A percentile compares a stretch with the other conserved stretches of the same genome.
Conservation (phyloP, 441 rosid species). For the Jatropha multifida region DNA sequence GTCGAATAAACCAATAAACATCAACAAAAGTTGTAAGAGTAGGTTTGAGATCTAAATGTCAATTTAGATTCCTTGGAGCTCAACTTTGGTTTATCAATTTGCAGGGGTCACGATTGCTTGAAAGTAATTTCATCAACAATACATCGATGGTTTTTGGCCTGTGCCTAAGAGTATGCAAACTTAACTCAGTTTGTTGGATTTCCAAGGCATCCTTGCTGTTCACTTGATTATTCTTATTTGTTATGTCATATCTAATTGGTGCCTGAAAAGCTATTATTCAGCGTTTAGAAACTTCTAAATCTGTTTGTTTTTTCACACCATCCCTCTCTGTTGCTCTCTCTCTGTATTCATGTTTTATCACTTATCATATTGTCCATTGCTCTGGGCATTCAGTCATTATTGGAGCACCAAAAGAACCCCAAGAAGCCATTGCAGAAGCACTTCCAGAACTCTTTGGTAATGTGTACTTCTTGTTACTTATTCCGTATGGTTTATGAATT, state of each 20-base stretch:
- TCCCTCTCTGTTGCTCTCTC: not conserved
- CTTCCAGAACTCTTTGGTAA: slow-evolving; percentile 85
- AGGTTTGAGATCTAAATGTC: not conserved
- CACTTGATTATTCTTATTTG: slow-evolving; percentile 10
- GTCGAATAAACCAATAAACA: not conserved
- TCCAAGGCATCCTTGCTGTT: slow-evolving; percentile 17
- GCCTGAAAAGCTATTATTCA: not conserved
- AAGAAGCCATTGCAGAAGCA: slow-evolving; percentile 86
- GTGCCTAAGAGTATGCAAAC: slow-evolving; percentile 73
- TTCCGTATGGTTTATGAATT: slow-evolving; percentile 1
- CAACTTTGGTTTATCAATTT: slow-evolving; percentile 29
- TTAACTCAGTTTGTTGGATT: slow-evolving; percentile 20
- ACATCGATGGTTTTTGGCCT: slow-evolving; percentile 93
- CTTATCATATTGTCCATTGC: slow-evolving; percentile 8
- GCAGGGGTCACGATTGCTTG: slow-evolving; percentile 89
- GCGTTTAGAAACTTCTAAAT: slow-evolving; percentile 1
- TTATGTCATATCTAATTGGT: not conserved
- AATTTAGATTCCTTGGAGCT: not conserved
- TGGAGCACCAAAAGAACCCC: slow-evolving; percentile 90
- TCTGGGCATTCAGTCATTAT: slow-evolving; percentile 52
- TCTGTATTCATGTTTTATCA: not conserved
- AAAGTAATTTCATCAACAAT: slow-evolving; percentile 92
- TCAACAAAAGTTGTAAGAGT: not conserved
- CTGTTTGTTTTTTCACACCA: not conserved
- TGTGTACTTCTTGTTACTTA: not conserved